phyloP scores from a whole-genome alignment of 768 basidiomycete genomes.

The Tricholoma sp. region DNA sequence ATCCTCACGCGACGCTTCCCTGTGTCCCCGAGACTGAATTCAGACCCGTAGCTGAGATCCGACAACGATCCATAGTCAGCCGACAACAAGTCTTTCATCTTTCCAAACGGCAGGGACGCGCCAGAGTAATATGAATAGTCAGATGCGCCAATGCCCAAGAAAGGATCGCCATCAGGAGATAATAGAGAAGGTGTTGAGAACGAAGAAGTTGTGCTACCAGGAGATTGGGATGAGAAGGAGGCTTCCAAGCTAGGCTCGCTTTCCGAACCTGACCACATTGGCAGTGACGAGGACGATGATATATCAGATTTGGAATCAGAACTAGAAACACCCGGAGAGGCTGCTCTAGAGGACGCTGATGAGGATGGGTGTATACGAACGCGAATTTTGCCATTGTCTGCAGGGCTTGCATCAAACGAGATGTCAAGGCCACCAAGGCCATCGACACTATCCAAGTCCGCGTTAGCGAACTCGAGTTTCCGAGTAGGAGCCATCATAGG shows the following conservation, averaged over 20 bases:
- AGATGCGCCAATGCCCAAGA: constrained; percentile 48
- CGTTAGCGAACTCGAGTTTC: constrained; percentile 55
- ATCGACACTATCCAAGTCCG: constrained; percentile 32
- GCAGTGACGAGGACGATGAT: constrained; percentile 19
- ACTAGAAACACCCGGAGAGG: constrained; percentile 25
- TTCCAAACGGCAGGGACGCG: constrained; percentile 29
- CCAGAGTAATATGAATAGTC: constrained; percentile 34
- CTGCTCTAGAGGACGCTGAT: constrained; percentile 36
- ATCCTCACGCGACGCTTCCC: constrained; percentile 58
- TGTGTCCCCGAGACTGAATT: constrained; percentile 27
- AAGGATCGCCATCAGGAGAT: constrained; percentile 45
- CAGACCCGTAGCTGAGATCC: constrained; percentile 32
- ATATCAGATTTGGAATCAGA: constrained; percentile 19
- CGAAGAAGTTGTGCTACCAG: constrained; percentile 23
- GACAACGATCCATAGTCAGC: constrained; percentile 26
- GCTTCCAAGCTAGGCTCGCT: constrained; percentile 16
- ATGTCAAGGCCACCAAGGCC: constrained; percentile 60
- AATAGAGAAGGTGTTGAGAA: constrained; percentile 33
- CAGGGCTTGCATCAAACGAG: constrained; percentile 63
- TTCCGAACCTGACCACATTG: constrained; percentile 21
- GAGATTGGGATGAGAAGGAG: constrained; percentile 22
- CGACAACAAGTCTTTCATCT: constrained; percentile 23
- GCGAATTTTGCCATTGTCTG: constrained; percentile 66
- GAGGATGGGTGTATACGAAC: constrained; percentile 66
- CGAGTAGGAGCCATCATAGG: constrained; percentile 26